A percentile compares a stretch with the other conserved stretches of the same genome.
phyloP scores from a whole-genome alignment of 1,284 basidiomycete species.

The Ceratobasidium sp. region DNA sequence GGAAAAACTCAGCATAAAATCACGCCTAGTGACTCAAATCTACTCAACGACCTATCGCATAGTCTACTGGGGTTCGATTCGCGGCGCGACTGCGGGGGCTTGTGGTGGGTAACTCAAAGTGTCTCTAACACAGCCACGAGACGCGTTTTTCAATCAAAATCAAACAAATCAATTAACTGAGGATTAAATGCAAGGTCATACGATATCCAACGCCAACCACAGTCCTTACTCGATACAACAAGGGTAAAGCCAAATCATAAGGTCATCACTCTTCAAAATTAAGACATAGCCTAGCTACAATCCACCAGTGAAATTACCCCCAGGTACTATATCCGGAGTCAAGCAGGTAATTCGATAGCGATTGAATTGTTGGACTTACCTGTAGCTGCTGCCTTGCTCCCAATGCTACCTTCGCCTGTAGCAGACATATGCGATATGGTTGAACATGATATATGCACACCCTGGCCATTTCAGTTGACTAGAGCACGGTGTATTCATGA shows the following conservation, averaged over 20 bases:
- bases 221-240: background rate
- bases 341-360: too few species aligned
- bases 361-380: too few species aligned
- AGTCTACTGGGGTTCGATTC: background rate
- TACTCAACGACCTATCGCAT: conserved; percentile 25
- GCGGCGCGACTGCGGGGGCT: background rate
- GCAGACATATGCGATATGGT: conserved; percentile 31
- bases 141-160: background rate
- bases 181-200: background rate
- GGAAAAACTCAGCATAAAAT: background rate
- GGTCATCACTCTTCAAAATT: too few species aligned
- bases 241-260: too few species aligned
- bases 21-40: background rate
- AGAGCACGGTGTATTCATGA: background rate
- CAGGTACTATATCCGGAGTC: too few species aligned
- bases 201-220: background rate
- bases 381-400: background rate
- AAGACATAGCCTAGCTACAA: too few species aligned
- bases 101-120: conserved; percentile 24
- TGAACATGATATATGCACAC: conserved; percentile 32
- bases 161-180: background rate
- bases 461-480: background rate
- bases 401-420: conserved; percentile 27
- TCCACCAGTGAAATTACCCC: background rate
- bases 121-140: conserved; percentile 33